Conservation (phyloP, 108 stramenopile genomes). For the Skeletonema menzelii region DNA sequence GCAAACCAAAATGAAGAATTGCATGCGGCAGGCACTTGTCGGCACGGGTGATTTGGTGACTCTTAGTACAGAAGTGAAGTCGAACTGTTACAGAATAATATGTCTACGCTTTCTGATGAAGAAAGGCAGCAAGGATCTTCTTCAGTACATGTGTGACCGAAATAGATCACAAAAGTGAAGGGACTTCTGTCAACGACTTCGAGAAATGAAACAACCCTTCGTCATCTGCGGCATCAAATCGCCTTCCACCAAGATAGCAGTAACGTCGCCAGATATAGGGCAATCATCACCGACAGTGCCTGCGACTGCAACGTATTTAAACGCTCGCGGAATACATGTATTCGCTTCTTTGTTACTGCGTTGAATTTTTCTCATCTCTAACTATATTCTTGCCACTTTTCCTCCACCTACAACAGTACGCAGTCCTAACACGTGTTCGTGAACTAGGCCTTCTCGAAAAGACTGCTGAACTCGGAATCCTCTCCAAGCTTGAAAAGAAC, state of each 20-base stretch:
- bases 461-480: slow-evolving; percentile 78
- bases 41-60: not conserved
- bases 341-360: not conserved
- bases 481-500: slow-evolving; percentile 79
- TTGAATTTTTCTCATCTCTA: slow-evolving; percentile 15
- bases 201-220: not conserved
- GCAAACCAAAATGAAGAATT: not conserved
- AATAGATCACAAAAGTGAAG: not conserved
- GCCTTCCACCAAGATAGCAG: not conserved
- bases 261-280: not conserved
- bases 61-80: not conserved
- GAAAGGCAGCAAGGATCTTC: not conserved
- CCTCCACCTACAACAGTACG: slow-evolving; percentile 54
- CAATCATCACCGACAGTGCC: not conserved
- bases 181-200: not conserved
- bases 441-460: slow-evolving; percentile 80
- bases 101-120: not conserved
- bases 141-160: not conserved
- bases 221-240: too few relatives aligned
- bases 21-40: not conserved
- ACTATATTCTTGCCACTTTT: not conserved
- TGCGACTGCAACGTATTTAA: not conserved
- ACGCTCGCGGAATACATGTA: not conserved
- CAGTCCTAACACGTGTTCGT: slow-evolving; percentile 78
- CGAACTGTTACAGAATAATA: not conserved